phyloP scores from a whole-genome alignment of 2,329 filamentous ascomycete species.

The Aotearoamyces nothofagi region DNA sequence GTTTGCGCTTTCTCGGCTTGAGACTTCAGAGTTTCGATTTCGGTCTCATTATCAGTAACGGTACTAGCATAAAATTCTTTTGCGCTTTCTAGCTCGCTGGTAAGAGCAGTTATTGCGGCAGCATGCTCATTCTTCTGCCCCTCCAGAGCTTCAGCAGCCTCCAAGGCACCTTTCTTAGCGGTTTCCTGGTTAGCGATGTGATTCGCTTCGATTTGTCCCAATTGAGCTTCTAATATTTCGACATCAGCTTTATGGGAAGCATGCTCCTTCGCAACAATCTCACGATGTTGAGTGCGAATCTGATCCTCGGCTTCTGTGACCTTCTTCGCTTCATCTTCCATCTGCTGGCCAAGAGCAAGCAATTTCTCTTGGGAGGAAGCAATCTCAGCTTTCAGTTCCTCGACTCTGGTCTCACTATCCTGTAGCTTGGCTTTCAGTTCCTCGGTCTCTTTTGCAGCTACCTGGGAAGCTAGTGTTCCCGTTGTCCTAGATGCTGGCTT shows the following conservation, averaged over 20 bases:
- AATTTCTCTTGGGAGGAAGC: conserved; percentile 39
- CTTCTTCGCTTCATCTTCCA: conserved; percentile 25
- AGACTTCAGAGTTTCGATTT: conserved; percentile 14
- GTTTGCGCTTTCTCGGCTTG: conserved; percentile 29
- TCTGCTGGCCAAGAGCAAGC: conserved; percentile 34
- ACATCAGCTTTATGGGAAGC: conserved; percentile 33
- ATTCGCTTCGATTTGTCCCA: conserved; percentile 13
- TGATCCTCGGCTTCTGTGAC: conserved; percentile 25
- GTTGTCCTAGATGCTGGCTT: conserved; percentile 28
- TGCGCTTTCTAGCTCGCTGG: conserved; percentile 28
- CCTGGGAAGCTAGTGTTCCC: conserved; percentile 22
- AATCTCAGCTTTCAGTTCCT: conserved; percentile 39
- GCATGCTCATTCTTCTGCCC: conserved; percentile 30
- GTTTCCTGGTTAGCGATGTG: conserved; percentile 11
- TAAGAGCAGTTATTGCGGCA: conserved; percentile 11
- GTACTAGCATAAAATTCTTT: conserved; percentile 29
- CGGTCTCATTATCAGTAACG: conserved; percentile 15
- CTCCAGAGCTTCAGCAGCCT: conserved; percentile 30
- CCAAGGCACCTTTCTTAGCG: conserved; percentile 12
- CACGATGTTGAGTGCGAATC: conserved; percentile 26
- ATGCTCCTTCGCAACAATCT: conserved; percentile 33
- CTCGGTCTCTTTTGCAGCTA: conserved; percentile 36
- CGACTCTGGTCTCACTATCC: conserved; percentile 41
- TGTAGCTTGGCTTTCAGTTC: conserved; percentile 43
- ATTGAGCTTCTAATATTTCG: conserved; percentile 25